Percentiles rank a stretch among this genome's conserved stretches.
Evolutionary conservation across 148 eudicot genomes (phyloP).

Genomic region (Rhododendron vialii): DNA sequence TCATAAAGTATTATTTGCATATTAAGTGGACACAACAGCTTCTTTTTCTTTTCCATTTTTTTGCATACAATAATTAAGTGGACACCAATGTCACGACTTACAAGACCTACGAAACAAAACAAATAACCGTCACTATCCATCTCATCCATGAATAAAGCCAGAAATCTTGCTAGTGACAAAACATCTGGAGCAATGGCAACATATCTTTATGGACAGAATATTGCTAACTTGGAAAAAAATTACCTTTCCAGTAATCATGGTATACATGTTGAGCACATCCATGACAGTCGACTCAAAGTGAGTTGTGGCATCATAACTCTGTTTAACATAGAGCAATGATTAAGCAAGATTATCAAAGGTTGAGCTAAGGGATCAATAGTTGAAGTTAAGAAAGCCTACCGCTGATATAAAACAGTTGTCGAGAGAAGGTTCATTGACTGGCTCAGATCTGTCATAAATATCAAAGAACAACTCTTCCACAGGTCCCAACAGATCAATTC

Average conservation of each 20-base stretch:
- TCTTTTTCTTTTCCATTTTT: neutral
- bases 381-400: slow-evolving; percentile 34
- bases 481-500: slow-evolving; percentile 84
- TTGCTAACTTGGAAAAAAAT: neutral
- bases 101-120: neutral
- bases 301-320: slow-evolving; percentile 96
- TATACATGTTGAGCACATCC: slow-evolving; percentile 89
- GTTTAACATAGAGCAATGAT: slow-evolving; percentile 19
- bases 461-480: slow-evolving; percentile 92
- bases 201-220: neutral
- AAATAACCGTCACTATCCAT: neutral
- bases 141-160: neutral
- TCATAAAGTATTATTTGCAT: neutral
- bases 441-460: slow-evolving; percentile 83
- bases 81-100: neutral
- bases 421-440: slow-evolving; percentile 79
- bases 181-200: neutral
- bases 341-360: neutral
- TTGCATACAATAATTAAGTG: no score
- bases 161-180: slow-evolving; percentile 1
- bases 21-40: neutral
- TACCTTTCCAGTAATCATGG: slow-evolving; percentile 95
- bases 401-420: slow-evolving; percentile 86
- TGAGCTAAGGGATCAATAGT: slow-evolving; percentile 6
- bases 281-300: slow-evolving; percentile 93